phyloP scores from a whole-genome alignment of 345 rosid species.

The Reutealis trisperma region DNA sequence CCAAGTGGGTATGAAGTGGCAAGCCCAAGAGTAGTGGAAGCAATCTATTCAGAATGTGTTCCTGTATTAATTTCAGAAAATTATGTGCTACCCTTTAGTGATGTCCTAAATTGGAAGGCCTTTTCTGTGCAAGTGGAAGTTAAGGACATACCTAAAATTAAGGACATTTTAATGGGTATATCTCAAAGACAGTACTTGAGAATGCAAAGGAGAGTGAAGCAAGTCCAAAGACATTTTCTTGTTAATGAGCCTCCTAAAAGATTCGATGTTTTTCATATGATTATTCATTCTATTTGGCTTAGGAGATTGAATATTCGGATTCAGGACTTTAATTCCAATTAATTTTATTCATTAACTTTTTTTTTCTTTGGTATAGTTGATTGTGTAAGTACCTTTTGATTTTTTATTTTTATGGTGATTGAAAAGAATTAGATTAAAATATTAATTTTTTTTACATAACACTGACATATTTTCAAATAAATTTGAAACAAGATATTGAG shows the following conservation, averaged over 20 bases:
- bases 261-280: slow-evolving; percentile 44
- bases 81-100: slow-evolving; percentile 56
- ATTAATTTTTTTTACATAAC: too few relatives aligned
- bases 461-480: too few relatives aligned
- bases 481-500: too few relatives aligned
- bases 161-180: slow-evolving; percentile 39
- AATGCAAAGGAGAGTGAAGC: slow-evolving; percentile 42
- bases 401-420: too few relatives aligned
- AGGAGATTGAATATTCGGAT: slow-evolving; percentile 39
- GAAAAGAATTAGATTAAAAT: too few relatives aligned
- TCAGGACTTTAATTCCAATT: neutral
- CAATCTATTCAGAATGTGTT: slow-evolving; percentile 63
- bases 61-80: slow-evolving; percentile 60
- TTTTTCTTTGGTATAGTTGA: too few relatives aligned
- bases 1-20: slow-evolving; percentile 64
- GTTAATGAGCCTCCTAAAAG: slow-evolving; percentile 35
- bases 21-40: slow-evolving; percentile 62
- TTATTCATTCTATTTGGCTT: slow-evolving; percentile 46
- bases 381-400: too few relatives aligned
- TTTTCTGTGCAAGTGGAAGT: slow-evolving; percentile 51
- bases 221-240: slow-evolving; percentile 47
- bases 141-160: slow-evolving; percentile 45
- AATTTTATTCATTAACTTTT: too few relatives aligned
- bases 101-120: slow-evolving; percentile 62
- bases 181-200: slow-evolving; percentile 34